phyloP scores from a whole-genome alignment of 805 yeast species.

The Candida silvatica region DNA sequence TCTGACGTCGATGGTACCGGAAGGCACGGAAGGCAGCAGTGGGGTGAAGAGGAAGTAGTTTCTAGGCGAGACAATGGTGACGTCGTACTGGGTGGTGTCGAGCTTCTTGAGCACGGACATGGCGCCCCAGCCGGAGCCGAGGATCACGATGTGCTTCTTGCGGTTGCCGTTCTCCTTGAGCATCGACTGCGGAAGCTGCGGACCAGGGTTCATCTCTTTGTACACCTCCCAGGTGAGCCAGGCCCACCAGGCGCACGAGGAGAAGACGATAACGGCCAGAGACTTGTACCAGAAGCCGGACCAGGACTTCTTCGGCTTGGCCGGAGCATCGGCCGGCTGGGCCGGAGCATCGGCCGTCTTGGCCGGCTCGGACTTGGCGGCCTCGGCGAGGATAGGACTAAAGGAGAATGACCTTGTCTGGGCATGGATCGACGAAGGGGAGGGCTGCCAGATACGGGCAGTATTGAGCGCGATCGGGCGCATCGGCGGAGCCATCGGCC shows the following conservation, averaged over 20 bases:
- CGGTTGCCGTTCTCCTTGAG: conserved; percentile 40
- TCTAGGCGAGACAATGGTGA: conserved; percentile 85
- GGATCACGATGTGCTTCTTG: conserved; percentile 69
- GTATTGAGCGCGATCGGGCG: too few relatives aligned
- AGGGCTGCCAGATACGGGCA: too few relatives aligned
- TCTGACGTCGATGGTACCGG: conserved; percentile 84
- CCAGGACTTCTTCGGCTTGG: conserved; percentile 5
- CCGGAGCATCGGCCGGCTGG: too few relatives aligned
- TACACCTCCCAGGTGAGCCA: conserved; percentile 57
- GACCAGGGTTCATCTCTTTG: conserved; percentile 51
- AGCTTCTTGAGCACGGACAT: conserved; percentile 75
- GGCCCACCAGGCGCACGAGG: conserved; percentile 44
- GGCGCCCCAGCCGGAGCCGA: conserved; percentile 95
- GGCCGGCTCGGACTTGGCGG: too few relatives aligned
- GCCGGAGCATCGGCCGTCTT: too few relatives aligned
- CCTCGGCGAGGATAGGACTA: too few relatives aligned
- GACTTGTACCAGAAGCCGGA: conserved; percentile 27
- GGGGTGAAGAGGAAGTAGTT: conserved; percentile 95
- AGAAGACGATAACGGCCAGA: conserved; percentile 42
- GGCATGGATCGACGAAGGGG: too few relatives aligned
- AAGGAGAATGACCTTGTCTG: too few relatives aligned
- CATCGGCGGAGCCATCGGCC: too few relatives aligned
- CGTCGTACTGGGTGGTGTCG: conserved; percentile 83
- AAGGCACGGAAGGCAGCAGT: conserved; percentile 89
- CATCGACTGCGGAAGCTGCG: conserved; percentile 49